Percentiles rank a stretch among this genome's conserved stretches.
phyloP scores from a whole-genome alignment of 768 basidiomycete genomes.

The Pleurotus giganteus region DNA sequence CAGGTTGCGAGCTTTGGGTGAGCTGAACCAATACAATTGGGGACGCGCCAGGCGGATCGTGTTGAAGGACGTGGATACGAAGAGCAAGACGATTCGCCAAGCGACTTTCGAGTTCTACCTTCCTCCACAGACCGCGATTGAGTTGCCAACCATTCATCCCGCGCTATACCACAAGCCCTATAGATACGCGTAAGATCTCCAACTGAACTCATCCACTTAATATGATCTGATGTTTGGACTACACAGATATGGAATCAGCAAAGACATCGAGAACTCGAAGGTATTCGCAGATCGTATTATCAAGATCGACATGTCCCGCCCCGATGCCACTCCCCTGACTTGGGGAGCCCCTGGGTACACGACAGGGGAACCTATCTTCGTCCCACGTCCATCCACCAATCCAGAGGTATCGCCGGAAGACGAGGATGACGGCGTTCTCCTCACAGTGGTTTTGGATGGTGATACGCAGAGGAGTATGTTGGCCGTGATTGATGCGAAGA shows the following conservation, averaged over 20 bases:
- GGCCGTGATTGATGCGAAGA: slow-evolving; percentile 33
- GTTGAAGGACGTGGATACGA: slow-evolving; percentile 21
- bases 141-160: slow-evolving; percentile 34
- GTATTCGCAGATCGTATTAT: slow-evolving; percentile 31
- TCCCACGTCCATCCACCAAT: slow-evolving; percentile 23
- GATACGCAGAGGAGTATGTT: slow-evolving; percentile 28
- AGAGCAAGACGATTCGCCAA: neutral
- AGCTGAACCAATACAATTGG: neutral
- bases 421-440: slow-evolving; percentile 36
- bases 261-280: neutral
- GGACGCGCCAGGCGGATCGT: slow-evolving; percentile 25
- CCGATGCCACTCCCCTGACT: slow-evolving; percentile 14
- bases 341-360: slow-evolving; percentile 28
- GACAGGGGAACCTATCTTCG: slow-evolving; percentile 36
- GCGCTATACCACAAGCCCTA: slow-evolving; percentile 26
- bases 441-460: slow-evolving; percentile 35
- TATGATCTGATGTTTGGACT: neutral
- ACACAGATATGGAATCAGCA: slow-evolving; percentile 18
- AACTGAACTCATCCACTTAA: slow-evolving; percentile 14
- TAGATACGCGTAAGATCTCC: slow-evolving; percentile 30
- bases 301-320: slow-evolving; percentile 30
- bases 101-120: slow-evolving; percentile 16
- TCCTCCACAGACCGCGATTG: slow-evolving; percentile 13
- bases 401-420: neutral
- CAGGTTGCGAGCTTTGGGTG: slow-evolving; percentile 22